These are phyloP conservation scores for Alternaria rosae DNA, from an alignment of 2,329 filamentous ascomycete genomes.

Conservation along the genomic window DNA sequence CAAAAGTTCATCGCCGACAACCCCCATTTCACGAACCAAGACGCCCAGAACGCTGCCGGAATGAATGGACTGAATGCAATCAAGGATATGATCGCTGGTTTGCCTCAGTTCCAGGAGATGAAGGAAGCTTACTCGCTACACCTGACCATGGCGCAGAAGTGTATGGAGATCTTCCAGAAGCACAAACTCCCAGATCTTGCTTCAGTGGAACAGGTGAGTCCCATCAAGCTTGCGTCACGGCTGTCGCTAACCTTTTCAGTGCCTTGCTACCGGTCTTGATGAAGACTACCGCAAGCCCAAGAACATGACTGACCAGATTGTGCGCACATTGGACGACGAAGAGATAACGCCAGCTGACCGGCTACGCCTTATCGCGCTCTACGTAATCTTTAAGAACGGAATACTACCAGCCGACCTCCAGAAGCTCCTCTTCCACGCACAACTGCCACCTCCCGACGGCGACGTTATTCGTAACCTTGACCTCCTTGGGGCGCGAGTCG, in stretches of 20 bases:
- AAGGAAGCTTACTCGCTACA: slow-evolving; percentile 95
- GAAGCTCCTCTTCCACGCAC: slow-evolving; percentile 82
- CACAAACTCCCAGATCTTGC: slow-evolving; percentile 87
- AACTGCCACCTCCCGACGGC: slow-evolving; percentile 75
- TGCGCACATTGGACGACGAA: slow-evolving; percentile 87
- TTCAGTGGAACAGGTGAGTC: slow-evolving; percentile 76
- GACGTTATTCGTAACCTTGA: slow-evolving; percentile 80
- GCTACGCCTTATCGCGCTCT: slow-evolving; percentile 83
- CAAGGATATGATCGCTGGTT: slow-evolving; percentile 93
- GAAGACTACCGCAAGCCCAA: slow-evolving; percentile 93
- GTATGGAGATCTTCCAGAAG: slow-evolving; percentile 90
- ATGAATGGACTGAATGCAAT: slow-evolving; percentile 90
- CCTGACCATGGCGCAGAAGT: slow-evolving; percentile 95
- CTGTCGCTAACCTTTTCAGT: slow-evolving; percentile 51
- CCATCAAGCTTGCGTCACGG: not conserved
- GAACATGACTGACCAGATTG: slow-evolving; percentile 83
- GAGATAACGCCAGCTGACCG: slow-evolving; percentile 75
- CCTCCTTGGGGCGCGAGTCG: slow-evolving; percentile 77
- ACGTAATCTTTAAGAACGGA: slow-evolving; percentile 85
- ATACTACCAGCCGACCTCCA: slow-evolving; percentile 83
- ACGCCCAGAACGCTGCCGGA: slow-evolving; percentile 72
- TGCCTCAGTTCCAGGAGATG: slow-evolving; percentile 94
- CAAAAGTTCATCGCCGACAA: slow-evolving; percentile 90
- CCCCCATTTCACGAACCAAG: slow-evolving; percentile 84
- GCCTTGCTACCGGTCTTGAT: slow-evolving; percentile 87